Evolutionary conservation across 139 green algal species (phyloP).

Genomic region (Tetradesmus obliquus): DNA sequence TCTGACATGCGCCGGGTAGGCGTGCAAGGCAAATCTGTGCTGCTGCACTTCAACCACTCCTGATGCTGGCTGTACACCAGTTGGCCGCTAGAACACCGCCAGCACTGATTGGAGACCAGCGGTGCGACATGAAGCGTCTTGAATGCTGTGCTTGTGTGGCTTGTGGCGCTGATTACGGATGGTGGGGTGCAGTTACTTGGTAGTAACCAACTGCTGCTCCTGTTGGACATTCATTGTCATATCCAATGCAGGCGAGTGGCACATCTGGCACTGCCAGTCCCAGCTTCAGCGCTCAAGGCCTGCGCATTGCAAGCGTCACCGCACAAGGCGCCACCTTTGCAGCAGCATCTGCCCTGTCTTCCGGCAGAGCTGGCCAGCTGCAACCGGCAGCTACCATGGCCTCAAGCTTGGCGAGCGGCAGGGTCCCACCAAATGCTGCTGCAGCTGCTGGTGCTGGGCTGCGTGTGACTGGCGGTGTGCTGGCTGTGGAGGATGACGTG

Average conservation of each 20-base stretch:
- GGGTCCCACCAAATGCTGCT: neutral
- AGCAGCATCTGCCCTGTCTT: neutral
- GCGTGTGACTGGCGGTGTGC: neutral
- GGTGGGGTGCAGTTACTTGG: too few species aligned
- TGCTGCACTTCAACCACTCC: neutral
- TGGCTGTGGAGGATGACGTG: neutral
- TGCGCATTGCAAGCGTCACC: neutral
- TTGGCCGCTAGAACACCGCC: too few species aligned
- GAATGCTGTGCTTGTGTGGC: too few species aligned
- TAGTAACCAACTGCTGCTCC: too few species aligned
- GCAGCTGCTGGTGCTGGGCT: conserved; percentile 14
- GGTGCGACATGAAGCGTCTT: too few species aligned
- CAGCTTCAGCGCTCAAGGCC: neutral
- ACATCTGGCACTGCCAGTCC: neutral
- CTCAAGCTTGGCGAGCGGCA: conserved; percentile 2
- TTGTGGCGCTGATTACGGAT: too few species aligned
- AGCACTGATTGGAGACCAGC: too few species aligned
- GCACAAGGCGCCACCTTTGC: neutral
- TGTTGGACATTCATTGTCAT: too few species aligned
- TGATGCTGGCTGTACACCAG: too few species aligned
- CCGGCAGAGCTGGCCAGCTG: neutral
- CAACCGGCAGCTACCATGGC: neutral
- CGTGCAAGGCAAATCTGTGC: neutral
- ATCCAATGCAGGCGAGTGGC: neutral
- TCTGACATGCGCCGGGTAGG: neutral